Base-by-base conservation (phyloP, 805 yeast species). In the Tetrapisispora namnaoensis region DNA sequence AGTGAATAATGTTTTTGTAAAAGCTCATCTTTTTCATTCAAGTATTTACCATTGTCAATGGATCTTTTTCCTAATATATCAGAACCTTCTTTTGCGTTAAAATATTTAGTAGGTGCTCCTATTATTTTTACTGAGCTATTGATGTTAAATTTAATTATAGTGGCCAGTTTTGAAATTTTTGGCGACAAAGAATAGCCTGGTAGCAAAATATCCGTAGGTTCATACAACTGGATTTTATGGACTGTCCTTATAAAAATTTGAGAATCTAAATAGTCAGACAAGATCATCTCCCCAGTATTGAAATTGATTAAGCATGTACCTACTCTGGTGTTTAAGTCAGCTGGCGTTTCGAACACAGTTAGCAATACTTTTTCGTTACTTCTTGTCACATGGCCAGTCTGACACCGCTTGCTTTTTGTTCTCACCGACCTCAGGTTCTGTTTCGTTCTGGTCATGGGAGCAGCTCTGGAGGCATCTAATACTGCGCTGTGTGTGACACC, bases 231-330 rank as follows among this genome's bases (percentile, higher is more conserved):
- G 0, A 73, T 45, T 49, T 70, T 70, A 50, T 75, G 73, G 9
- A 75, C 56, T 0, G 76, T 71, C 42, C 77, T 58, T 2, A 73
- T 72, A 48, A 64, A 73, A 0, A 76, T 73, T 51, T 70, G 76
- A 0, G 78, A 69, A 53, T 75, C 79, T 18, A 66, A 57, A 14
- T 69, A 60, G 14, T 66, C 68, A 14, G 72, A 64, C 18, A 71
- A 46, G 2, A 60, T 60, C 49, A 74, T 48, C 35, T 62, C 67
- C 4, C 75, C 76, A 0, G 72, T 69, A 34, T 59, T 64, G 14
- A 66, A 55, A 45, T 69, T 62, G 4, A 72, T 47, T 38, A 72
- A 62, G 42, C 75, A 71, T 4, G 73, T 45, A 2, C 78, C 78
- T 9, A 75, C 66, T 28, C 55, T 52, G 2, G 67, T 53, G 3